Evolutionary conservation across 164 flowering plant genomes (phyloP).

Genomic region (Buxus sempervirens): DNA sequence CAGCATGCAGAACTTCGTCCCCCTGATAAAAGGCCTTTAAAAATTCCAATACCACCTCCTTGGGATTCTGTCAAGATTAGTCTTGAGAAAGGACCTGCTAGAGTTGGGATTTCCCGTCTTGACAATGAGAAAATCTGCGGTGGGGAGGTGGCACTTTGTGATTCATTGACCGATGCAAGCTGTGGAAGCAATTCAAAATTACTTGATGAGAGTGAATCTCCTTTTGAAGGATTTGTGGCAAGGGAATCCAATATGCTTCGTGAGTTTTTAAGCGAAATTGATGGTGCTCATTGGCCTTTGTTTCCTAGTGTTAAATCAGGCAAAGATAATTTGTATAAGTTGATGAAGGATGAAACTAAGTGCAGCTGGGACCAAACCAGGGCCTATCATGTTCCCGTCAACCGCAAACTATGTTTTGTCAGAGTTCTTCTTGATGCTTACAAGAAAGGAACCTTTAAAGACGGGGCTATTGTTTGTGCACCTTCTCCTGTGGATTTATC

Average conservation of each 20-base stretch:
- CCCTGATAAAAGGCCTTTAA: slow-evolving; percentile 43
- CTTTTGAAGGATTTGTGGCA: slow-evolving; percentile 45
- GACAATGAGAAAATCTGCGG: neutral
- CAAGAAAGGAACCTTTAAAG: slow-evolving; percentile 80
- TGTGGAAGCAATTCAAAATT: slow-evolving; percentile 9
- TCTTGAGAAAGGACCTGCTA: slow-evolving; percentile 14
- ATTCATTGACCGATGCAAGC: slow-evolving; percentile 1
- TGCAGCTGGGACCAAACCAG: slow-evolving; percentile 18
- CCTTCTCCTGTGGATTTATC: slow-evolving; percentile 57
- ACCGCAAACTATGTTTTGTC: slow-evolving; percentile 46
- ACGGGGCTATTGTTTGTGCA: slow-evolving; percentile 85
- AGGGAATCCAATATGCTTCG: slow-evolving; percentile 46
- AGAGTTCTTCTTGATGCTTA: slow-evolving; percentile 68
- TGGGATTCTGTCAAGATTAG: slow-evolving; percentile 47
- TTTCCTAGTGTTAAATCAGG: slow-evolving; percentile 38
- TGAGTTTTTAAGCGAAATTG: slow-evolving; percentile 31
- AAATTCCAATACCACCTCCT: slow-evolving; percentile 68
- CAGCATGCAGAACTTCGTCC: slow-evolving; percentile 39
- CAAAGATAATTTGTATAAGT: slow-evolving; percentile 18
- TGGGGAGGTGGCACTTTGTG: slow-evolving; percentile 8
- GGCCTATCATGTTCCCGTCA: slow-evolving; percentile 4
- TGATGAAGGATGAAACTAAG: slow-evolving; percentile 28
- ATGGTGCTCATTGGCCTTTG: slow-evolving; percentile 37
- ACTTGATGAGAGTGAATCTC: slow-evolving; percentile 8
- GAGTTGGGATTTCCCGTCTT: slow-evolving; percentile 5